Evolutionary conservation across 2,329 filamentous ascomycete species (phyloP).

Genomic region (Aureobasidium sp.): DNA sequence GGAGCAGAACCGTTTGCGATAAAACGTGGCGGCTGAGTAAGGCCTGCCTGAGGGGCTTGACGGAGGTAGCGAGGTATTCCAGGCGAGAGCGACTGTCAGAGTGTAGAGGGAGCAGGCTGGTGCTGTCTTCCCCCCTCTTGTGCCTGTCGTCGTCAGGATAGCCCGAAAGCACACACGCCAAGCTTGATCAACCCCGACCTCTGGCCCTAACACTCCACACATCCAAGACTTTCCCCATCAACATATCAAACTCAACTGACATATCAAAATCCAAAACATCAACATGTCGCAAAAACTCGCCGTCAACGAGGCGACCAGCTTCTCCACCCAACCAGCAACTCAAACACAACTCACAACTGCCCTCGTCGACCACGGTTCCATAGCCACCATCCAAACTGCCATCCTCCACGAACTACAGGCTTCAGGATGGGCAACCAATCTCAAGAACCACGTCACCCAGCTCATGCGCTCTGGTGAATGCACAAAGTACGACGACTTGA

Average conservation of each 20-base stretch:
- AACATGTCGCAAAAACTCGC: slow-evolving; percentile 25
- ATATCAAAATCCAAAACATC: slow-evolving; percentile 11
- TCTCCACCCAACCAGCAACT: slow-evolving; percentile 27
- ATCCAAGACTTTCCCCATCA: neutral
- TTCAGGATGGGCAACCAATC: slow-evolving; percentile 51
- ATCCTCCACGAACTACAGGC: slow-evolving; percentile 50
- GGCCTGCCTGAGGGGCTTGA: neutral
- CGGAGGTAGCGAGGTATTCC: neutral
- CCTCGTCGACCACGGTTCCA: slow-evolving; percentile 42
- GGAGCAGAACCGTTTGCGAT: neutral
- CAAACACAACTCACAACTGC: slow-evolving; percentile 38
- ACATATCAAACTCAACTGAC: neutral
- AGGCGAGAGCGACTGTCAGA: neutral
- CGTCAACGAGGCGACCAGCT: slow-evolving; percentile 38
- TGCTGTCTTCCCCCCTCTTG: neutral
- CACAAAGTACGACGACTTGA: slow-evolving; percentile 50
- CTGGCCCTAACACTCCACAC: neutral
- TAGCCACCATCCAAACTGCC: slow-evolving; percentile 49
- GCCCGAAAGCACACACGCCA: slow-evolving; percentile 4
- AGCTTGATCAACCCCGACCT: neutral
- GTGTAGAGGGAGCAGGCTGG: neutral
- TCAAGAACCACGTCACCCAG: slow-evolving; percentile 48
- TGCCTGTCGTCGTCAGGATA: neutral
- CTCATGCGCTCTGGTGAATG: slow-evolving; percentile 53
- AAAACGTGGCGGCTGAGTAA: slow-evolving; percentile 4